phyloP scores from a whole-genome alignment of 805 yeast genomes.

The Candida montana region DNA sequence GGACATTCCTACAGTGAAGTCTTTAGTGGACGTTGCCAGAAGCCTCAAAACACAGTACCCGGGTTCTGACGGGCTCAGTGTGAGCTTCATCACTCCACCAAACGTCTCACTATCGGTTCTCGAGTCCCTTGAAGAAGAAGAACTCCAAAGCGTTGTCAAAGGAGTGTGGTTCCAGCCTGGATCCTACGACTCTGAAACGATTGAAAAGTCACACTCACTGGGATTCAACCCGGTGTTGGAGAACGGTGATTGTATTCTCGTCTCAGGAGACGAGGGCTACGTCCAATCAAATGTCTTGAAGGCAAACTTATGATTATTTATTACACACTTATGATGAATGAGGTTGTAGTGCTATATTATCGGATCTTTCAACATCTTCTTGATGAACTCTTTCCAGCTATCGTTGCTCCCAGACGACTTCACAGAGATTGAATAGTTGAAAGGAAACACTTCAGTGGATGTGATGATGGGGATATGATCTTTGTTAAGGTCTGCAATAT shows the following conservation, averaged over 20 bases:
- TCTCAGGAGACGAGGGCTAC: slow-evolving; percentile 47
- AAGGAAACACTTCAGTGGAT: slow-evolving; percentile 60
- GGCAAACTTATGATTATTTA: slow-evolving; percentile 1
- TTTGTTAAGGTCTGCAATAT: slow-evolving; percentile 49
- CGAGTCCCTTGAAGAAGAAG: slow-evolving; percentile 30
- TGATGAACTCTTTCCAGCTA: slow-evolving; percentile 32
- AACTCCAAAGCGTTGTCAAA: slow-evolving; percentile 30
- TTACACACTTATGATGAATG: no score
- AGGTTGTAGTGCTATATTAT: not conserved
- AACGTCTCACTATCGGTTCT: slow-evolving; percentile 43
- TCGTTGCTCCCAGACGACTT: slow-evolving; percentile 23
- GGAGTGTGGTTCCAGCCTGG: slow-evolving; percentile 87
- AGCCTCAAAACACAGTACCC: slow-evolving; percentile 18
- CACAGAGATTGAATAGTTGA: slow-evolving; percentile 43
- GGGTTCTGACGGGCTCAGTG: slow-evolving; percentile 41
- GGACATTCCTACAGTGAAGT: slow-evolving; percentile 34
- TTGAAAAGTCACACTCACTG: slow-evolving; percentile 35
- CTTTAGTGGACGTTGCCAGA: slow-evolving; percentile 27
- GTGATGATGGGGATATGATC: slow-evolving; percentile 73
- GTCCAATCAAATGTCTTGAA: not conserved
- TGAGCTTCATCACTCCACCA: slow-evolving; percentile 78
- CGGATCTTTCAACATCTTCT: slow-evolving; percentile 33
- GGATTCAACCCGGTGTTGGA: slow-evolving; percentile 32
- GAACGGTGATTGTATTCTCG: slow-evolving; percentile 66
- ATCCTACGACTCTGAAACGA: slow-evolving; percentile 49